These are phyloP conservation scores for Stylosanthes scabra DNA, from an alignment of 331 rosid genomes.

Conservation along the genomic window DNA sequence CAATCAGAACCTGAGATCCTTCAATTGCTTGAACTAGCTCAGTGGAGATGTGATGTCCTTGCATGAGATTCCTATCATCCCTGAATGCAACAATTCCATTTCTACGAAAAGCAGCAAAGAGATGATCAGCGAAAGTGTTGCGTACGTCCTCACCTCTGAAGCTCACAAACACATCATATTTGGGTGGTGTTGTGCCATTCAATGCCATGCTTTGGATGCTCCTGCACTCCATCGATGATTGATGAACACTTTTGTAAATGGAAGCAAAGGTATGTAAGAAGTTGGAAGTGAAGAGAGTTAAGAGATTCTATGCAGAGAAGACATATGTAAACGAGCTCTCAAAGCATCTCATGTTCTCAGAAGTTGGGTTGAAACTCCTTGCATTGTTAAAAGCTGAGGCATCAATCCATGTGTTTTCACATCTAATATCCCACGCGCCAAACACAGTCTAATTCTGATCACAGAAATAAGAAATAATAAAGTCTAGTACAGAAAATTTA, in stretches of 20 bases:
- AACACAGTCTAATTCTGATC: no score
- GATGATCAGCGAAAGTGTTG: conserved; percentile 17
- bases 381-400: neutral
- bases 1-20: neutral
- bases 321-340: neutral
- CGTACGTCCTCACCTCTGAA: neutral
- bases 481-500: no score
- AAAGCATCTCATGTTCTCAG: neutral
- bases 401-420: no score
- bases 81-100: conserved; percentile 20
- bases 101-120: conserved; percentile 12
- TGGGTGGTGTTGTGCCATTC: neutral
- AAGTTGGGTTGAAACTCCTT: neutral
- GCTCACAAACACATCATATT: neutral
- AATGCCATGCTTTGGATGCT: conserved; percentile 1
- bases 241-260: neutral
- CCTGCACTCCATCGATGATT: neutral
- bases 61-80: neutral
- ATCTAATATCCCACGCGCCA: no score
- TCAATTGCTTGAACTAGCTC: neutral
- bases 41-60: neutral
- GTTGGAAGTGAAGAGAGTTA: neutral
- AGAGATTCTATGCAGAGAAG: neutral
- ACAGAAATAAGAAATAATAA: neutral
- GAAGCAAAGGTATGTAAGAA: neutral